Evolutionary conservation across 1,284 basidiomycete species (phyloP), one percentile per base, ranked within the genome.

Genomic region (Meira miltonrushii): DNA sequence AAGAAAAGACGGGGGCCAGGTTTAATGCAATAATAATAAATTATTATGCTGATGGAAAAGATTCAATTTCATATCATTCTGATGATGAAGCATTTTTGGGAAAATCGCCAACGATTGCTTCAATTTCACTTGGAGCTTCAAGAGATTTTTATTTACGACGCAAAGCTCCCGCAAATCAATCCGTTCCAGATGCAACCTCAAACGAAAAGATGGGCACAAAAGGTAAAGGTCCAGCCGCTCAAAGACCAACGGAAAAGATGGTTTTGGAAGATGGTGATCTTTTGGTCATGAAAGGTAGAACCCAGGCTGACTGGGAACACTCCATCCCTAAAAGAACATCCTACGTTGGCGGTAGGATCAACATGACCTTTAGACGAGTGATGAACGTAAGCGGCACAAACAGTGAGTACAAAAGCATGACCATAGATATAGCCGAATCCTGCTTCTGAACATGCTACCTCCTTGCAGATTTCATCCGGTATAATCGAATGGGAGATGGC

Each of bases 61-160:
- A 80, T 55, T 28, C 19, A 25, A 59, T 59, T 49, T 77, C 75
- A 2, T 80, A 78, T 56, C 79, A 80, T 58, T 73, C 68, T 17
- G 79, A 80, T 62, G 79, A 78, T 48, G 79, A 80, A 59, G 66
- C 71, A 21, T 80, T 79, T 60, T 68, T 80, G 9, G 79, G 79
- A 13, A 66, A 67, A 1, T 67, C 77, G 37, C 79, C 79, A 3
- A 72, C 69, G 17, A 80, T 80, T 49, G 79, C 79, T 10, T 75
- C 71, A 17, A 62, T 80, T 21, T 77, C 77, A 8, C 72, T 80
- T 3, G 77, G 79, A 25, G 67, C 68, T 0, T 50, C 72, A 1
- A 65, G 79, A 6, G 79, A 79, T 58, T 80, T 80, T 63, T 61
- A 73, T 44, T 58, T 80, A 25, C 73, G 78, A 21, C 76, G 79